Percentiles rank a stretch among this genome's conserved stretches.
phyloP scores from a whole-genome alignment of 2,329 filamentous ascomycete genomes.

The Trichoderma simmonsii region DNA sequence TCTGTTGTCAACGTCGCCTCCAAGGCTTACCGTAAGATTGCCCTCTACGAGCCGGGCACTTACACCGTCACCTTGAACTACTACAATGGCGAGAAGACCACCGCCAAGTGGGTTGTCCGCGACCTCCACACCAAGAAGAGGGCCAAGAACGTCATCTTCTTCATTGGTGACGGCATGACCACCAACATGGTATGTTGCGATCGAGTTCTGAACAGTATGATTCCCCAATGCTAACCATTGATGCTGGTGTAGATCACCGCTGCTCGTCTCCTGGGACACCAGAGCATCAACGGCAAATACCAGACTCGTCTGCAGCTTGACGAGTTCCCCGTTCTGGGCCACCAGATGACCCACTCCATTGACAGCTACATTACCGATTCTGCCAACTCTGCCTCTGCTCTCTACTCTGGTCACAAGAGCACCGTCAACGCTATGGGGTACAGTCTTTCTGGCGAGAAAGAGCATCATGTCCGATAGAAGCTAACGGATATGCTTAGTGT shows the following conservation, averaged over 20 bases:
- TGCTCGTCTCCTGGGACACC: slow-evolving; percentile 76
- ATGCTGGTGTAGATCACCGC: slow-evolving; percentile 56
- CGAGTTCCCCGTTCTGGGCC: slow-evolving; percentile 79
- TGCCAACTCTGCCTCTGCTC: slow-evolving; percentile 77
- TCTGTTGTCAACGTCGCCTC: slow-evolving; percentile 76
- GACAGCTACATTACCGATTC: slow-evolving; percentile 84
- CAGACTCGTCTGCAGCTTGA: slow-evolving; percentile 73
- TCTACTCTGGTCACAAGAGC: slow-evolving; percentile 82
- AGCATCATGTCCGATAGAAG: not conserved
- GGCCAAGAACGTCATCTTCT: slow-evolving; percentile 82
- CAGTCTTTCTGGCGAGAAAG: not conserved
- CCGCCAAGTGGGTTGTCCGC: slow-evolving; percentile 73
- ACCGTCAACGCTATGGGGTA: slow-evolving; percentile 76
- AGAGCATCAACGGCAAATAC: slow-evolving; percentile 81
- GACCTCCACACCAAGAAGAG: slow-evolving; percentile 66
- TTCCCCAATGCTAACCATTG: not conserved
- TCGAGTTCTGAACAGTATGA: not conserved
- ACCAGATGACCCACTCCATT: slow-evolving; percentile 86
- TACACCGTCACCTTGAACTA: slow-evolving; percentile 76
- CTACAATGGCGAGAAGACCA: slow-evolving; percentile 68
- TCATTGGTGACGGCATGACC: slow-evolving; percentile 73
- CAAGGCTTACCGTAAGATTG: slow-evolving; percentile 73
- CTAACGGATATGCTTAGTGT: slow-evolving; percentile 41
- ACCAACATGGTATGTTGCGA: slow-evolving; percentile 59
- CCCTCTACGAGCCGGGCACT: slow-evolving; percentile 73